phyloP scores from a whole-genome alignment of 2,329 filamentous ascomycete species.

The Dichotomopilus funicola region DNA sequence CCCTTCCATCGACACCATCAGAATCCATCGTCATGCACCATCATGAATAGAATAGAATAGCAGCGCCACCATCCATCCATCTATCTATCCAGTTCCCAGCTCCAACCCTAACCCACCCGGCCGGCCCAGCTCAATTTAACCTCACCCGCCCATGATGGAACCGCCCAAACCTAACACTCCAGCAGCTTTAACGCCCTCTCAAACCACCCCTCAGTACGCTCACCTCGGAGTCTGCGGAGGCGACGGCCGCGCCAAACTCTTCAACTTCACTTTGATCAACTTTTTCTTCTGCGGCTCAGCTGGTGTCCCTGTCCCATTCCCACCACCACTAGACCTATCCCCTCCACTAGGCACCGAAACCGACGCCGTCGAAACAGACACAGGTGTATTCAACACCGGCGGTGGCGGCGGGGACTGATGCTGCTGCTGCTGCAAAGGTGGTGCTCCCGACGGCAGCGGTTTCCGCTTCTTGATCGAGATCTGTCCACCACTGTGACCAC shows the following conservation, averaged over 20 bases:
- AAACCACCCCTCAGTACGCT: neutral
- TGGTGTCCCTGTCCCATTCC: too few species aligned
- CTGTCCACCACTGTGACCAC: neutral
- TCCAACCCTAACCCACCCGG: too few species aligned
- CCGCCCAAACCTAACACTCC: too few species aligned
- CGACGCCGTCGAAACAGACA: too few species aligned
- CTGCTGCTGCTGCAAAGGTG: constrained; percentile 1
- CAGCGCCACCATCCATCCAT: too few species aligned
- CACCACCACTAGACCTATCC: neutral
- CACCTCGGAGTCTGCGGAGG: constrained; percentile 3
- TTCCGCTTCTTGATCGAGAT: constrained; percentile 17
- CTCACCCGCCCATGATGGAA: too few species aligned
- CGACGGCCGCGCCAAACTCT: constrained; percentile 6
- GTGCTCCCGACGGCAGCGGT: constrained; percentile 20
- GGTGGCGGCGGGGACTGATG: neutral
- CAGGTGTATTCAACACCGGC: neutral
- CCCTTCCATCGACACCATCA: too few species aligned
- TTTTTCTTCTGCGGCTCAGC: constrained; percentile 1
- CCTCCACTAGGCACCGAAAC: neutral
- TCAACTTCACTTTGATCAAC: constrained; percentile 24
- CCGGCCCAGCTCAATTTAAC: too few species aligned
- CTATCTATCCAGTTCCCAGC: too few species aligned
- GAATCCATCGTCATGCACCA: too few species aligned
- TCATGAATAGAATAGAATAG: too few species aligned
- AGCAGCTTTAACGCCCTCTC: neutral